These are phyloP conservation scores for Podospora appendiculata DNA, from an alignment of 495 filamentous ascomycete species.

Conservation along the genomic window DNA sequence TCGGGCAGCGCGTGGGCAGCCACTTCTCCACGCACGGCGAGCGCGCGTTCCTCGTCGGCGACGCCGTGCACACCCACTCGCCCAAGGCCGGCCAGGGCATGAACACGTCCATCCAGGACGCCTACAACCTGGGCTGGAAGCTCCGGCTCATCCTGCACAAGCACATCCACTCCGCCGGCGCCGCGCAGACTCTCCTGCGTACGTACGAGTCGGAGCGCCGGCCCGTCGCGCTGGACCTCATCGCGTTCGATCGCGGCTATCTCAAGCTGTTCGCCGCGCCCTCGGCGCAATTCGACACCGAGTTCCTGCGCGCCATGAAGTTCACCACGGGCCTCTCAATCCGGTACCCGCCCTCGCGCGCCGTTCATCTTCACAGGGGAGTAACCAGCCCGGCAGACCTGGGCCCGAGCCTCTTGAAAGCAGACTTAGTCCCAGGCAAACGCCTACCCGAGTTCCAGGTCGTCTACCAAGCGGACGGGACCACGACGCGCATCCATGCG, in stretches of 20 bases:
- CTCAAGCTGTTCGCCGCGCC: conserved; percentile 36
- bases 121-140: conserved; percentile 74
- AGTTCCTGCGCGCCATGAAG: conserved; percentile 22
- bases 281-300: conserved; percentile 31
- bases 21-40: conserved; percentile 49
- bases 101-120: conserved; percentile 62
- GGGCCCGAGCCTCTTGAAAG: conserved; percentile 32
- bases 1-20: conserved; percentile 66
- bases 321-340: conserved; percentile 28
- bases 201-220: conserved; percentile 68
- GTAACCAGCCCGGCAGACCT: conserved; percentile 3
- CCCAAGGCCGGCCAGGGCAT: conserved; percentile 73
- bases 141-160: conserved; percentile 51
- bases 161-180: conserved; percentile 16
- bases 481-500: neutral
- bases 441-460: conserved; percentile 10
- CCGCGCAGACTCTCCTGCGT: conserved; percentile 45
- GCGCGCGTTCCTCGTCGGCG: conserved; percentile 57
- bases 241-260: conserved; percentile 61
- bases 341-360: conserved; percentile 7
- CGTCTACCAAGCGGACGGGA: conserved; percentile 10
- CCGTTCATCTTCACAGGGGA: neutral
- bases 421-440: conserved; percentile 11
- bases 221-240: conserved; percentile 62
- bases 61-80: conserved; percentile 57